Percentiles rank a stretch among this genome's conserved stretches.
phyloP scores from a whole-genome alignment of 2,329 filamentous ascomycete genomes.

The Thermoascus crustaceus region DNA sequence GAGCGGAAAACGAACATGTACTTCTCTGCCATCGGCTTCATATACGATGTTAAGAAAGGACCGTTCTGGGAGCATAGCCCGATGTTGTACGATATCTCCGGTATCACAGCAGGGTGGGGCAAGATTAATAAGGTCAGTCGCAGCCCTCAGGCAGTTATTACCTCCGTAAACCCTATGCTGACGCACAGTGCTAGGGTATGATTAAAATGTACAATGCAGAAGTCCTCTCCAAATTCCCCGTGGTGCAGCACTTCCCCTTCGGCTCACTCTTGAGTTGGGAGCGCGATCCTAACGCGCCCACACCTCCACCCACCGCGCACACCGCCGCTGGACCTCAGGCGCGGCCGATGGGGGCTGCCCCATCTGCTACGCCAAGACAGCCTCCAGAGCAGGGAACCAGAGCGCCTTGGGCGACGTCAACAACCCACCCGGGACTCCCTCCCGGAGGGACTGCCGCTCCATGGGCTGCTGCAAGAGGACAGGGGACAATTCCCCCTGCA shows the following conservation, averaged over 20 bases:
- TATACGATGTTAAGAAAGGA: constrained; percentile 91
- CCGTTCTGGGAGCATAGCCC: constrained; percentile 98
- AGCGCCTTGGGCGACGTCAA: constrained; percentile 28
- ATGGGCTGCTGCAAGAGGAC: constrained; percentile 17
- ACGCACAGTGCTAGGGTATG: constrained; percentile 59
- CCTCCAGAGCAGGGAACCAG: constrained; percentile 19
- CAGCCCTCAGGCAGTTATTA: no score
- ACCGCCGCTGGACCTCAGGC: constrained; percentile 29
- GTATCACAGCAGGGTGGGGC: constrained; percentile 86
- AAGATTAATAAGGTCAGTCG: constrained; percentile 77
- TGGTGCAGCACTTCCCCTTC: constrained; percentile 92
- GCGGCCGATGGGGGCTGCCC: constrained; percentile 14
- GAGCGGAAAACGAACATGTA: constrained; percentile 72
- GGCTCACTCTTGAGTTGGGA: constrained; percentile 75
- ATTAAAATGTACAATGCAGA: constrained; percentile 99
- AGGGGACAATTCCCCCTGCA: constrained; percentile 5
- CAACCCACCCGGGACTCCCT: constrained; percentile 11
- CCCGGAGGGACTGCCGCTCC: constrained; percentile 22
- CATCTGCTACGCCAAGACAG: constrained; percentile 9
- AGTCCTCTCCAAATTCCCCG: constrained; percentile 91
- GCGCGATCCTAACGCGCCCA: constrained; percentile 51
- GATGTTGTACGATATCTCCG: constrained; percentile 88
- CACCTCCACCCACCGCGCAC: constrained; percentile 47
- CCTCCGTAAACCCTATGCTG: no score
- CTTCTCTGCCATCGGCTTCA: constrained; percentile 92